Conservation (phyloP, 257 asterid species). For the Nicotiana attenuata region DNA sequence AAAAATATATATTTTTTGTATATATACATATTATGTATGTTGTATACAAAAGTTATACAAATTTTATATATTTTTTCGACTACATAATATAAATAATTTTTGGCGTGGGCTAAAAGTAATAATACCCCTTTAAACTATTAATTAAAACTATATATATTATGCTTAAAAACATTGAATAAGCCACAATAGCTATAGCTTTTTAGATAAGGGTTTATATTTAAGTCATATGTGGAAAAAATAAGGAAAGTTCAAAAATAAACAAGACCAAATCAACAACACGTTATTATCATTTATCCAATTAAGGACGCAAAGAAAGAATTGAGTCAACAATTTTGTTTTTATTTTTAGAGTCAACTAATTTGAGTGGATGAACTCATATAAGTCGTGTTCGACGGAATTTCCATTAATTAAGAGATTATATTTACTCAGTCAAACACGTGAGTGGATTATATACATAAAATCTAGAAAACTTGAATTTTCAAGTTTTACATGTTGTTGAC, state of each 20-base stretch:
- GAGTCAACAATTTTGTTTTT: not conserved
- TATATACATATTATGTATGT: no score
- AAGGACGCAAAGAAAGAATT: not conserved
- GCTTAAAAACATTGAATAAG: not conserved
- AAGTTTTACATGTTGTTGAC: no score
- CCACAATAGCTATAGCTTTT: not conserved
- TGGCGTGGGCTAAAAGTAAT: no score
- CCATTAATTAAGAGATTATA: not conserved
- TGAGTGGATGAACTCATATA: not conserved
- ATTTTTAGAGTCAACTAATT: not conserved
- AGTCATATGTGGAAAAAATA: not conserved
- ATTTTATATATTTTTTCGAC: no score
- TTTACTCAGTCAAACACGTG: no score
- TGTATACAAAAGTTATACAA: no score
- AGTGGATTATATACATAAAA: no score
- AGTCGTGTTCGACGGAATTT: not conserved
- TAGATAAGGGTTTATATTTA: not conserved
- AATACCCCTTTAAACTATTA: no score
- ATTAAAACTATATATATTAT: not conserved
- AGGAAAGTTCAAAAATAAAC: not conserved
- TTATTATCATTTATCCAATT: not conserved
- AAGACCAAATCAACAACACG: conserved; percentile 8
- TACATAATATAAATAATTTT: no score
- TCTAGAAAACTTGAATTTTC: no score
- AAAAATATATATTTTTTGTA: no score